Base-by-base conservation (phyloP, 371 early-diverging fungal genomes). In the Mucor racemosus region DNA sequence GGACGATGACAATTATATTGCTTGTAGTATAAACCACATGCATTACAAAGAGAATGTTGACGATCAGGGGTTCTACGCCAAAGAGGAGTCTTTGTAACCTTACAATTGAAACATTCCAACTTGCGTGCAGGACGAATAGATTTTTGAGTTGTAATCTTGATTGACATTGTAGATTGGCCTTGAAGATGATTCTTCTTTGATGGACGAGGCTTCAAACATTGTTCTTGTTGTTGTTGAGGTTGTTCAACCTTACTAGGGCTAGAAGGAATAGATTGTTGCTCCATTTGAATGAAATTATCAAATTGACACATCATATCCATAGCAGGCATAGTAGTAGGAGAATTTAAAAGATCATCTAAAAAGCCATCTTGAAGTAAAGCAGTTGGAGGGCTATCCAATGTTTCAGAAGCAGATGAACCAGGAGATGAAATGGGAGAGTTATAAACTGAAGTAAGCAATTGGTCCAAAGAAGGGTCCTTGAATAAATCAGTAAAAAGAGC, bases 61-160 rank as follows among this genome's bases (percentile, higher is more conserved):
- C 89, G 84, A 67, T 92, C 92, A 58, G 90, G 86, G n/a, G 93
- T 92, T 41, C 92, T 80, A 40, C 93, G 83, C 94, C 94, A 94
- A 9, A 94, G 82, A 31, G 94, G 94, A 3, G 93, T 92, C 71
- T 87, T 84, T 58, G 86, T 91, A 3, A 92, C 91, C 60, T 86
- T 85, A 66, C 94, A 94, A 69, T 94, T 94, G 78, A 80, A 90
- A 75, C 94, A 94, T 61, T 86, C 84, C 38, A 92, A 74, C 66
- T 90, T 84, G 41, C 92, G 89, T 9, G 80, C 72, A 39, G 88
- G 71, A 13, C 76, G 72, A 42, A 38, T 50, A 8, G 69, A 63
- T 26, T 73, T 71, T 34, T 61, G 68, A 31, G 68, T 73, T 15
- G 65, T 64, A 10, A 71, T 63, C 64, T 67, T 65, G 44, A 71